phyloP scores from a whole-genome alignment of 2,329 filamentous ascomycete genomes.

The Chaetomiaceae sp. region DNA sequence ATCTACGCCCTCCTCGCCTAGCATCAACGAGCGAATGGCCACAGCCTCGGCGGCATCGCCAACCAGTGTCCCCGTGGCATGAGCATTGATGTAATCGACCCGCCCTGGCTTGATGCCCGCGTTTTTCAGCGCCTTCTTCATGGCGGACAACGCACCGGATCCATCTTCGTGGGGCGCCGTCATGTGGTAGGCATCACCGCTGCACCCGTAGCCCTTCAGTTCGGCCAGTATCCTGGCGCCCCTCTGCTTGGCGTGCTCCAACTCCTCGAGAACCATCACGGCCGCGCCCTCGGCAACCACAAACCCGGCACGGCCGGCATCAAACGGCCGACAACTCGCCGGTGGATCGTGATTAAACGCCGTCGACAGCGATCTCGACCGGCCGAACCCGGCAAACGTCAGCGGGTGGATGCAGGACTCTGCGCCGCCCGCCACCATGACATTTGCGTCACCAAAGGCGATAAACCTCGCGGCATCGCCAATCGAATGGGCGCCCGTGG shows the following conservation, averaged over 20 bases:
- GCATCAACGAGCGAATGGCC: conserved; percentile 74
- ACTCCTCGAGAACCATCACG: conserved; percentile 80
- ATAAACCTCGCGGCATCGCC: conserved; percentile 94
- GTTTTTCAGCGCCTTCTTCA: conserved; percentile 75
- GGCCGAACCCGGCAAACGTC: conserved; percentile 84
- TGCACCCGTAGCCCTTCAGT: conserved; percentile 81
- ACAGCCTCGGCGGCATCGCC: conserved; percentile 85
- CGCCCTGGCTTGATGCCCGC: conserved; percentile 63
- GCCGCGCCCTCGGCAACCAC: conserved; percentile 92
- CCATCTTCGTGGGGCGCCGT: conserved; percentile 84
- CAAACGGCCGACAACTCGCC: conserved; percentile 80
- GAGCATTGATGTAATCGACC: conserved; percentile 92
- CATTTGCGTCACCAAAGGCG: conserved; percentile 81
- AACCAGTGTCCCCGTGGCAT: conserved; percentile 82
- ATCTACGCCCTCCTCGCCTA: conserved; percentile 64
- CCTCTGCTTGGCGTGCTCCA: conserved; percentile 77
- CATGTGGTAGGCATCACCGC: conserved; percentile 88
- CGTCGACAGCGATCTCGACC: conserved; percentile 80
- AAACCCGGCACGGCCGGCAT: conserved; percentile 73
- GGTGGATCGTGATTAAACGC: conserved; percentile 69
- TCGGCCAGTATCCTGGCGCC: conserved; percentile 85
- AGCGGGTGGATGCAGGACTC: conserved; percentile 96
- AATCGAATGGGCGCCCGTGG: conserved; percentile 90
- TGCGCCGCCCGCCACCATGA: conserved; percentile 93
- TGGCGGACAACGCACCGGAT: conserved; percentile 73